Base-by-base conservation (phyloP, 495 filamentous ascomycete genomes). In the Cryomyces minteri region DNA sequence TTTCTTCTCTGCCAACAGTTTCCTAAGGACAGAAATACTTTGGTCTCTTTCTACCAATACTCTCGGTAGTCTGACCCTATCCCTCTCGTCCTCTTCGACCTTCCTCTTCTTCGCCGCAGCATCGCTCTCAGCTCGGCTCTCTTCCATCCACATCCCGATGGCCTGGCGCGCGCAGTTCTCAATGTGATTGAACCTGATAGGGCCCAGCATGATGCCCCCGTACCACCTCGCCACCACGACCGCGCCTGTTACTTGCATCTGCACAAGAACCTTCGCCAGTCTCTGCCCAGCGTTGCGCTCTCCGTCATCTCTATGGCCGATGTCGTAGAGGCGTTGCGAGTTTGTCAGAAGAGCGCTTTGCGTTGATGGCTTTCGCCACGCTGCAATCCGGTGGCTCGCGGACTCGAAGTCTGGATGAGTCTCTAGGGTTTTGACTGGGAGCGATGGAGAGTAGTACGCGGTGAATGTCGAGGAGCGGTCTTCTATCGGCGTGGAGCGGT, bases 171-270 rank as follows among this genome's bases (percentile, higher is more conserved):
- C 66, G 30, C 39, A 50, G 29, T 49, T 54, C 43, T 65, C 60
- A 25, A 70, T 64, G 46, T 68, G 65, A 28, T 54, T 58, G 43
- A 69, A 70, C 25, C 67, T 43, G 10, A 65, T 53, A 9, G 65
- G 65, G 6, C 67, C 67, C 28, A 70, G 51, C 51, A 66, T 57
- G 0, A 60, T 46, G 1, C 67, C 67, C 4, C 67, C 65, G 49
- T 62, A 69, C 67, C 67, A 69, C 39, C 67, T 47, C 25, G 66
- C 67, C 28, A 70, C 67, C 2, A 68, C 60, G 9, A 67, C 57
- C 5, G 55, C 48, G 11, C 67, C 67, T 37, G 51, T 51, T 10
- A 61, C 58, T 4, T 56, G 43, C 46, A 53, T 46, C 5, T 56
- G 51, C 5, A 54, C 46, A 4, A 70, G 59, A 10, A 67, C 58